Percentiles rank a stretch among this genome's conserved stretches.
phyloP scores from a whole-genome alignment of 306 rosid genomes.

The Potentilla sterilis region DNA sequence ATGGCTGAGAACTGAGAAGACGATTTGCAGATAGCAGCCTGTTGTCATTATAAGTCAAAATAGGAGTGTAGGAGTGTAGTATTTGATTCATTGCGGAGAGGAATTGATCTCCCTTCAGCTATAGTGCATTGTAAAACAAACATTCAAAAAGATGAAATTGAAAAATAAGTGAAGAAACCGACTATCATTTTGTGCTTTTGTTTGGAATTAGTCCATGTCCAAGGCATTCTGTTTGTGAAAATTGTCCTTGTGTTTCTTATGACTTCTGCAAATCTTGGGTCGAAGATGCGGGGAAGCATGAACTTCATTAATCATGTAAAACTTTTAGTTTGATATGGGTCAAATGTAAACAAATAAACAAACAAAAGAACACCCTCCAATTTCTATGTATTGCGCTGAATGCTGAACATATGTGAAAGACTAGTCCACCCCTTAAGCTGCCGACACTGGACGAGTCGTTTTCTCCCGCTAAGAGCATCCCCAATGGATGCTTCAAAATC shows the following conservation, averaged over 20 bases:
- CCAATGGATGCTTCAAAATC: too few relatives aligned
- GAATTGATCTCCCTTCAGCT: neutral
- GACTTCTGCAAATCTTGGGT: neutral
- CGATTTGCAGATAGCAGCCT: neutral
- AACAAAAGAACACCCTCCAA: neutral
- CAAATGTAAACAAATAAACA: neutral
- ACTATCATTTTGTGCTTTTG: neutral
- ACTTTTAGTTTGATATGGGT: neutral
- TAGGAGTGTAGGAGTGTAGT: neutral
- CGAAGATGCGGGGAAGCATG: neutral
- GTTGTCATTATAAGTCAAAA: neutral
- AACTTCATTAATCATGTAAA: neutral
- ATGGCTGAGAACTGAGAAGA: neutral
- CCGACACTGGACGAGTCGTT: slow-evolving; percentile 1
- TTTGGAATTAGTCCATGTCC: neutral
- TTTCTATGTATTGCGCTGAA: neutral
- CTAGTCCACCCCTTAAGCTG: neutral
- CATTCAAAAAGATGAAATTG: neutral
- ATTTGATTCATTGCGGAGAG: slow-evolving; percentile 6
- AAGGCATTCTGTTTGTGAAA: neutral
- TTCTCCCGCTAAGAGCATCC: neutral
- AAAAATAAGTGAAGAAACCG: neutral
- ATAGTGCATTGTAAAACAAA: neutral
- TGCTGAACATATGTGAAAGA: neutral
- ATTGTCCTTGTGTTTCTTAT: neutral